phyloP scores from a whole-genome alignment of 805 yeast genomes.

The Candida gorgasii region DNA sequence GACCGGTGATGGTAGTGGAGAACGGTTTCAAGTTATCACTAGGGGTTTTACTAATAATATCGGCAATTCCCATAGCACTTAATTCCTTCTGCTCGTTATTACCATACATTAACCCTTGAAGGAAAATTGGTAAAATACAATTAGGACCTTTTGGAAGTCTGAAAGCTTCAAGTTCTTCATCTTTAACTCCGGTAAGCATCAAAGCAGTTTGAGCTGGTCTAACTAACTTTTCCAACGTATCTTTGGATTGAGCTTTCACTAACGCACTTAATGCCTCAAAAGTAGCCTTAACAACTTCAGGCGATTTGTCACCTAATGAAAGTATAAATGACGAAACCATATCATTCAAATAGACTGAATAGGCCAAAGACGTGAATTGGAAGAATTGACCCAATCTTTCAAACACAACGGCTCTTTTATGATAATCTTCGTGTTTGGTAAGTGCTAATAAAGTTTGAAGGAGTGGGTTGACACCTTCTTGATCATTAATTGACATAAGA shows the following conservation, averaged over 20 bases:
- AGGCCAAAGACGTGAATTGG: conserved; percentile 62
- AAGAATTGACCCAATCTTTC: conserved; percentile 74
- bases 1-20: conserved; percentile 95
- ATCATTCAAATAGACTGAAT: conserved; percentile 71
- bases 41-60: conserved; percentile 80
- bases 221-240: conserved; percentile 72
- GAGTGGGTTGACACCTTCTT: conserved; percentile 80
- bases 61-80: conserved; percentile 88
- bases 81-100: conserved; percentile 76
- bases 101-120: conserved; percentile 96
- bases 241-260: conserved; percentile 72
- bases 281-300: conserved; percentile 61
- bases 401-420: conserved; percentile 62
- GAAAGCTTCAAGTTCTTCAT: conserved; percentile 73
- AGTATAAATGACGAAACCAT: conserved; percentile 69
- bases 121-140: conserved; percentile 84
- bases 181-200: conserved; percentile 59
- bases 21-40: conserved; percentile 79
- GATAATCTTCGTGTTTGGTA: conserved; percentile 72
- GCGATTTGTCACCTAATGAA: conserved; percentile 70
- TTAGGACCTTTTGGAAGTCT: conserved; percentile 79
- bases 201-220: conserved; percentile 79
- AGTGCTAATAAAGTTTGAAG: conserved; percentile 77
- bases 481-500: conserved; percentile 70
- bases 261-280: conserved; percentile 65